A percentile compares a stretch with the other conserved stretches of the same genome.
These are phyloP conservation scores for Euphrasia arctica DNA, from an alignment of 305 asterid species.

Conservation along the genomic window DNA sequence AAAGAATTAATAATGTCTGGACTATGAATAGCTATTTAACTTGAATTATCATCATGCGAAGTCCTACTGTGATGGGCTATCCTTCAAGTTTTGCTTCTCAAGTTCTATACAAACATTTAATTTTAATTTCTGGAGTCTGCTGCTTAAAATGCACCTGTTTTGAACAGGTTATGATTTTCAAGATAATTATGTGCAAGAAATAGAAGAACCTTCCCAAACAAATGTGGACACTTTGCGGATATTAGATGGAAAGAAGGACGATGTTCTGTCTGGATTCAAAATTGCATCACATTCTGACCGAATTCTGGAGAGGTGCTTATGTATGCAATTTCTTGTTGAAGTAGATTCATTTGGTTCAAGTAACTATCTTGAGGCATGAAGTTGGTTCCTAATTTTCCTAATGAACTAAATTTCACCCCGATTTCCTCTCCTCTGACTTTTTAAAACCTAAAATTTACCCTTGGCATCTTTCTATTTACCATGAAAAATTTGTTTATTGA, in stretches of 20 bases:
- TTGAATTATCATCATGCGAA: conserved; percentile 9
- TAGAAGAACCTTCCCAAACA: conserved; percentile 74
- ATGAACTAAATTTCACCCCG: neutral
- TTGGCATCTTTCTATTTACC: neutral
- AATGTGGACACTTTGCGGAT: conserved; percentile 50
- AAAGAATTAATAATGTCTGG: neutral
- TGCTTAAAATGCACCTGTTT: neutral
- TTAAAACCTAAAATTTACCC: neutral
- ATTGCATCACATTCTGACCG: conserved; percentile 62
- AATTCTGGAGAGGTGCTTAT: conserved; percentile 60
- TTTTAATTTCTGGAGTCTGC: neutral
- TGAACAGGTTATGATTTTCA: conserved; percentile 73
- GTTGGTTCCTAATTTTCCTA: too few relatives aligned
- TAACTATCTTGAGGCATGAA: neutral
- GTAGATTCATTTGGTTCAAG: neutral
- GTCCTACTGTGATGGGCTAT: neutral
- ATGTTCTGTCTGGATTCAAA: conserved; percentile 68
- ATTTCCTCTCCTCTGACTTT: neutral
- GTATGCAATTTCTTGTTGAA: conserved; percentile 5
- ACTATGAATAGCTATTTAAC: neutral
- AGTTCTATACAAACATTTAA: neutral
- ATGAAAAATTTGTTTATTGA: neutral
- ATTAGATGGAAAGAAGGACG: conserved; percentile 56
- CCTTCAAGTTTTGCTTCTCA: neutral
- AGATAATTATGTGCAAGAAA: conserved; percentile 71